Conservation (phyloP, 1,139 yeast species). For the Kazachstania sp. region DNA sequence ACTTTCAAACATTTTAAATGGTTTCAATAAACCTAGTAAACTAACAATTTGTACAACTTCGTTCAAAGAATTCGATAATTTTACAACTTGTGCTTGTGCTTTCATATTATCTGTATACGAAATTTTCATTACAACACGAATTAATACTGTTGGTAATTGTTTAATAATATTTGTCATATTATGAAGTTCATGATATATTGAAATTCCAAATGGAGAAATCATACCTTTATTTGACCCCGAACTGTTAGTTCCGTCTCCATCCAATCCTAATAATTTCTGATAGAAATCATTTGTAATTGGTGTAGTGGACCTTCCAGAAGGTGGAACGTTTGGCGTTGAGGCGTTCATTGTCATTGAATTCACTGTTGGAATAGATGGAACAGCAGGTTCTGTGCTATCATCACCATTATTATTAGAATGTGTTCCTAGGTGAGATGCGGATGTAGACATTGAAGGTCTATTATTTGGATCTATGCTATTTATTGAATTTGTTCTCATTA, state of each 20-base stretch:
- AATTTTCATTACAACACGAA: constrained; percentile 23
- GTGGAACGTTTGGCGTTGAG: background rate
- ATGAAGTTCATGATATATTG: constrained; percentile 22
- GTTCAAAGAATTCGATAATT: constrained; percentile 28
- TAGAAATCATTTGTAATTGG: constrained; percentile 19
- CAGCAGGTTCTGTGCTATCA: background rate
- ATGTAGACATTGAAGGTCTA: constrained; percentile 11
- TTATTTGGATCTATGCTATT: constrained; percentile 24
- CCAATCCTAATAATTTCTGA: constrained; percentile 23
- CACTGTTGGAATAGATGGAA: background rate
- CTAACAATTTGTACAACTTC: constrained; percentile 29
- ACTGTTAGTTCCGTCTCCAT: constrained; percentile 19
- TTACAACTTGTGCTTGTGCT: constrained; percentile 25
- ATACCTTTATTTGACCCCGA: constrained; percentile 19
- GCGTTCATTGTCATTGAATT: background rate
- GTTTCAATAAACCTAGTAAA: constrained; percentile 24
- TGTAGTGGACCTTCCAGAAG: background rate
- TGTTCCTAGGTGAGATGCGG: background rate
- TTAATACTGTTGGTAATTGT: constrained; percentile 27
- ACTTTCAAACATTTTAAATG: constrained; percentile 25
- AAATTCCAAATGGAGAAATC: constrained; percentile 25
- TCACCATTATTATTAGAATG: background rate
- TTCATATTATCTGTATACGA: constrained; percentile 11
- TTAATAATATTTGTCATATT: constrained; percentile 24
- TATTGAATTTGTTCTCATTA: constrained; percentile 25